Evolutionary conservation across 306 rosid genomes (phyloP).

Genomic region (Hylodesmum podocarpum): DNA sequence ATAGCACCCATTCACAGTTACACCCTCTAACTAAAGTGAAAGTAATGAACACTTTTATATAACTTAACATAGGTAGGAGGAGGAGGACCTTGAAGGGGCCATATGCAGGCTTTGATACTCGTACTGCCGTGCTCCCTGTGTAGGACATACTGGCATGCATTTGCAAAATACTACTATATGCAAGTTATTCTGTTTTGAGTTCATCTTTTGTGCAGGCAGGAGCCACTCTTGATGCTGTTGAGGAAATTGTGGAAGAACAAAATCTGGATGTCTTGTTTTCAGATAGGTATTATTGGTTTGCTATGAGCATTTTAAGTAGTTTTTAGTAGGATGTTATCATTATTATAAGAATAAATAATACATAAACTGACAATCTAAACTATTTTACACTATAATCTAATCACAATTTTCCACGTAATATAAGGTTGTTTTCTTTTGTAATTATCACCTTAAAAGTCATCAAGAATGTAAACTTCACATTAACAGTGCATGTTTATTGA

Average conservation of each 20-base stretch:
- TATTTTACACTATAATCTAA: no score
- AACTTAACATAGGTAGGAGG: not conserved
- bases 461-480: no score
- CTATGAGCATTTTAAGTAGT: not conserved
- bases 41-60: not conserved
- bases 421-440: no score
- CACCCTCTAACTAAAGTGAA: not conserved
- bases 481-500: no score
- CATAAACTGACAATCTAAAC: no score
- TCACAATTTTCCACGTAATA: no score
- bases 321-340: not conserved
- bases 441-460: no score
- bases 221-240: conserved; percentile 68
- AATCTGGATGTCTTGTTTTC: conserved; percentile 61
- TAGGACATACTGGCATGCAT: not conserved
- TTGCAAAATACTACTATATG: not conserved
- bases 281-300: conserved; percentile 44
- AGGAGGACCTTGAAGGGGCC: not conserved
- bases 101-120: not conserved
- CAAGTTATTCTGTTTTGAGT: conserved; percentile 16
- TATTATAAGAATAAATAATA: no score
- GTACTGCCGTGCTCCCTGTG: not conserved
- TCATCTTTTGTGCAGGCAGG: conserved; percentile 59
- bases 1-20: not conserved
- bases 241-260: conserved; percentile 79